Evolutionary conservation across 129 eudicot genomes (phyloP).

Genomic region (Pulicaria dysenterica): DNA sequence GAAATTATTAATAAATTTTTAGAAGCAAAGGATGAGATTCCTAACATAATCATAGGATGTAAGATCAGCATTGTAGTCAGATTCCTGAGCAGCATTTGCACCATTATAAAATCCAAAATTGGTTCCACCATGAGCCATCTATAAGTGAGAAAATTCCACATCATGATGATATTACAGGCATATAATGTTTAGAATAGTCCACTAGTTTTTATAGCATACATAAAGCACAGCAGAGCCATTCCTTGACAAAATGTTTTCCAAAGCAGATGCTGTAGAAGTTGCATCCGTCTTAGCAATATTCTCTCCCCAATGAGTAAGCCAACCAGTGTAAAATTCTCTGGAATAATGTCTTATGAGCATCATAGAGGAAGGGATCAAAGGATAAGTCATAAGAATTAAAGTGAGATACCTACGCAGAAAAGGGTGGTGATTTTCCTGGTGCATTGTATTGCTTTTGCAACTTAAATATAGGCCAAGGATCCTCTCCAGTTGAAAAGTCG

Average conservation of each 20-base stretch:
- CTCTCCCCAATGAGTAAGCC: slow-evolving; percentile 99
- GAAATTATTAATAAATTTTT: background rate
- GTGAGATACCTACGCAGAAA: slow-evolving; percentile 71
- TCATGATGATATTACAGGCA: slow-evolving; percentile 16
- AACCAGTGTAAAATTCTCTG: slow-evolving; percentile 95
- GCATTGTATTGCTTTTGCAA: slow-evolving; percentile 86
- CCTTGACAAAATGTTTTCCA: slow-evolving; percentile 64
- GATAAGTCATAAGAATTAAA: background rate
- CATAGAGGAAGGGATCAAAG: slow-evolving; percentile 10
- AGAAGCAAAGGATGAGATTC: background rate
- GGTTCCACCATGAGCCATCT: slow-evolving; percentile 99
- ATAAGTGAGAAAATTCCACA: slow-evolving; percentile 20
- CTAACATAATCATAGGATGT: slow-evolving; percentile 98
- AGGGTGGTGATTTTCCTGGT: slow-evolving; percentile 97
- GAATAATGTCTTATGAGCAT: slow-evolving; percentile 20
- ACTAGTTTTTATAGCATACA: slow-evolving; percentile 45
- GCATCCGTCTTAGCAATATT: slow-evolving; percentile 79
- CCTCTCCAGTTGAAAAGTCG: slow-evolving; percentile 87
- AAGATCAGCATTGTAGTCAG: slow-evolving; percentile 86
- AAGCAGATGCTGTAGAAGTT: slow-evolving; percentile 66
- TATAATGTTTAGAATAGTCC: background rate
- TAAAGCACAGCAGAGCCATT: slow-evolving; percentile 97
- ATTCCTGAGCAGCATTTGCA: slow-evolving; percentile 76
- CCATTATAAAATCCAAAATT: slow-evolving; percentile 94
- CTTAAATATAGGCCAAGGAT: slow-evolving; percentile 82